Evolutionary conservation across 1,284 basidiomycete genomes (phyloP).

Genomic region (Irpex sp.): DNA sequence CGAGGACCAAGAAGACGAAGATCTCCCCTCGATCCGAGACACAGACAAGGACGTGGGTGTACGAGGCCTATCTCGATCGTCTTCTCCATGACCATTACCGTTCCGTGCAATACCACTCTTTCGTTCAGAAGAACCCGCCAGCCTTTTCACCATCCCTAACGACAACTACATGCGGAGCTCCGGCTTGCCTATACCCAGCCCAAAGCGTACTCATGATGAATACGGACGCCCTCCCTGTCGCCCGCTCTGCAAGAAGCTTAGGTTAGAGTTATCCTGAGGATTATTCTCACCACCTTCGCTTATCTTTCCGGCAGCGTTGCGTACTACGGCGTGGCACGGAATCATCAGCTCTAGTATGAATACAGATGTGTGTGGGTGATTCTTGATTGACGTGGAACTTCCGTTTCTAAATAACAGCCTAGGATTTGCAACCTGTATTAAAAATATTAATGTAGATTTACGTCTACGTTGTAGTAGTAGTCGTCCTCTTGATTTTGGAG

Average conservation of each 20-base stretch:
- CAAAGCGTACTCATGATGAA: background rate
- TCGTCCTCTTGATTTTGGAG: too few relatives aligned
- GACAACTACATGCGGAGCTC: background rate
- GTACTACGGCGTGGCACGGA: too few relatives aligned
- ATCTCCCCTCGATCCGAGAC: background rate
- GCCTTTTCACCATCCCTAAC: background rate
- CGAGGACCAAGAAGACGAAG: background rate
- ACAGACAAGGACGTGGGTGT: background rate
- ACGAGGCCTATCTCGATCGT: background rate
- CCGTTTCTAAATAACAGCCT: too few relatives aligned
- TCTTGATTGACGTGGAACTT: too few relatives aligned
- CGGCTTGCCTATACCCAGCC: background rate
- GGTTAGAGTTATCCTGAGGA: too few relatives aligned
- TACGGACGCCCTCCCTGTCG: background rate
- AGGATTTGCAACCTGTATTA: too few relatives aligned
- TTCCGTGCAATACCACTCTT: background rate
- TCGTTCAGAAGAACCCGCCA: background rate
- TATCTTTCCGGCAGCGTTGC: too few relatives aligned
- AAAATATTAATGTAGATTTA: too few relatives aligned
- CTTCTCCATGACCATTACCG: background rate
- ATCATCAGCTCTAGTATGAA: too few relatives aligned
- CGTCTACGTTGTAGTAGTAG: too few relatives aligned
- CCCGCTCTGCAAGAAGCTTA: background rate
- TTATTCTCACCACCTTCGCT: too few relatives aligned
- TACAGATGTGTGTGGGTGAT: too few relatives aligned